Conservation (phyloP, 306 rosid genomes). For the Casuarina equisetifolia region DNA sequence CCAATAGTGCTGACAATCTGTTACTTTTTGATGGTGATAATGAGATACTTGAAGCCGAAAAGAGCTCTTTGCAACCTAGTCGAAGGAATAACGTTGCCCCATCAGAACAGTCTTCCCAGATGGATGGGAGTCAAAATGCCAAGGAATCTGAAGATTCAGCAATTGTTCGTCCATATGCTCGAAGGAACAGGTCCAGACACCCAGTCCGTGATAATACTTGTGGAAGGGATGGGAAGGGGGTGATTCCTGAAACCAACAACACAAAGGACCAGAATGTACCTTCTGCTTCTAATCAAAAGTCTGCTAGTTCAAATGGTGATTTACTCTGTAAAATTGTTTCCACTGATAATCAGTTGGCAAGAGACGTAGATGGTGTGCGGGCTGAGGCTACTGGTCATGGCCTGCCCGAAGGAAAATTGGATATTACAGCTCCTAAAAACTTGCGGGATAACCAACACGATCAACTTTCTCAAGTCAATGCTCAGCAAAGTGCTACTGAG, state of each 20-base stretch:
- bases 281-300: constrained; percentile 63
- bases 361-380: constrained; percentile 48
- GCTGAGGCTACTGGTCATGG: constrained; percentile 44
- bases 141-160: constrained; percentile 96
- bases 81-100: constrained; percentile 59
- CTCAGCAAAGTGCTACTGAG: constrained; percentile 36
- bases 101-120: constrained; percentile 86
- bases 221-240: constrained; percentile 67
- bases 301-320: constrained; percentile 65
- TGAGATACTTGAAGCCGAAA: constrained; percentile 67
- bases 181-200: constrained; percentile 81
- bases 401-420: constrained; percentile 53
- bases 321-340: constrained; percentile 38
- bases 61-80: constrained; percentile 56
- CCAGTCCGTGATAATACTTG: constrained; percentile 78
- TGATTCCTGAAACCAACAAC: constrained; percentile 48
- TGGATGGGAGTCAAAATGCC: constrained; percentile 77
- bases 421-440: constrained; percentile 38
- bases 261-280: constrained; percentile 54
- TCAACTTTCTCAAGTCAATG: constrained; percentile 46
- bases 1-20: constrained; percentile 96
- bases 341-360: constrained; percentile 46
- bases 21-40: constrained; percentile 77
- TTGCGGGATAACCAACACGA: constrained; percentile 39
- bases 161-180: constrained; percentile 89